Base-by-base conservation (phyloP, 2,329 filamentous ascomycete species). In the Arthrinium phaeospermum region DNA sequence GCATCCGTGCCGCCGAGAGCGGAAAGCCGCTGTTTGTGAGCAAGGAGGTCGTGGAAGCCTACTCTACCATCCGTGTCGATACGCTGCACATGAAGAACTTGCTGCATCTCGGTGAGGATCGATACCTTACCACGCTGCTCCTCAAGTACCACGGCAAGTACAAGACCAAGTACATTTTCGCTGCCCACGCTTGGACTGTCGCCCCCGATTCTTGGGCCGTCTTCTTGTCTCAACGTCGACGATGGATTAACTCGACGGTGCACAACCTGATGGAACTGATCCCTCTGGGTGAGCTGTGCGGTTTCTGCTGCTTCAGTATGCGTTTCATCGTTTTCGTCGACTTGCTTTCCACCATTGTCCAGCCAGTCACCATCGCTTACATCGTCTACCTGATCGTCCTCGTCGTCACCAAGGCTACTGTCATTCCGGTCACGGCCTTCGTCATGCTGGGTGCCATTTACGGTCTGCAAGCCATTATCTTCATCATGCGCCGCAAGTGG, bases 241-340 rank as follows among this genome's bases (percentile, higher is more conserved):
- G 96, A 81, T 99, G 96, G 96, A 99, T 99, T 84, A 99, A 99
- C 87, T 98, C 95, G 72, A 99, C 96, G 0, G 94, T 99, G 70
- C 96, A 99, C 88, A 99, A 99, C 82, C 88, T 99, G 74, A 93
- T 97, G 75, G 96, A 99, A 82, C 92, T 99, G 74, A 96, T 98
- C 75, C 95, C 96, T 7, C 87, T 99, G 83, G 91, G 93, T 74
- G 94, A 98, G 82, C 93, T 99, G 69, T 99, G 96, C 83, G 96
- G 96, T 85, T 99, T 99, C 92, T 99, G 96, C 88, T 99, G 96
- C 85, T 99, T 99, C 88, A 97, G 94, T 83, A 99, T 99, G 96
- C 93, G 96, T 79, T 99, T 99, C 83, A 90, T 99, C 73, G 95
- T 99, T 76, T 97, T 99, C 80, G 83, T 99, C 77, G 96, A 99